Evolutionary conservation across 1,284 basidiomycete genomes (phyloP), one percentile per base, ranked within the genome.

Genomic region (Xerocomus nothofagi): DNA sequence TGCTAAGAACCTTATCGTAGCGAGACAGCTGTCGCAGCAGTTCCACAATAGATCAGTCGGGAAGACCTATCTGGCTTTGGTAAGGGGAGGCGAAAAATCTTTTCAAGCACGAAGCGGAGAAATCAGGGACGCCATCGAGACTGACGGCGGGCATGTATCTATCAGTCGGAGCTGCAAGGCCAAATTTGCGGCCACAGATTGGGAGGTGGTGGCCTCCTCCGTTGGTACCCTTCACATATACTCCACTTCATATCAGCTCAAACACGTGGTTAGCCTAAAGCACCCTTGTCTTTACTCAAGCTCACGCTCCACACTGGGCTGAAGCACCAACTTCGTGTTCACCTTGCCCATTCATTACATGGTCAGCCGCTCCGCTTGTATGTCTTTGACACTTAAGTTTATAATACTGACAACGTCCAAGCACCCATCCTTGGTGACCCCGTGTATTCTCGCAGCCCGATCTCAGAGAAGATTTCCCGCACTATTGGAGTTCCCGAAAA

Each of bases 261-360:
- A 47, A 54, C 54, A 50, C 38, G 34, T 53, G 59, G 47, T 44
- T 41, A 82, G 82, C 67, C 74, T 7, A 70, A 65, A 26, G 71
- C 64, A 1, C 81, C 82, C 10, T 45, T 87, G 21, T 79, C 83
- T 2, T 71, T 88, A 37, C 61, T 88, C 33, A 72, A 74, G 33
- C 70, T 88, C 5, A 71, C 70, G 6, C 72, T 85, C 17, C 67
- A 76, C 44, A 86, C 86, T 4, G 86, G 86, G 1, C 61, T 79
- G 47, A 88, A 88, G 62, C 85, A 88, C 51, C 86, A 88, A 57
- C 75, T 88, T n/a, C 79, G 86, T 30, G 72, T 85, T 9, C 84
- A 87, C 52, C 60, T 82, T 20, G 75, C 86, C 0, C 72, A 77
- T 44, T 68, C 63, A 48, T 65, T 88, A 33, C 69, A 73, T 36